Evolutionary conservation across 2,329 filamentous ascomycete species (phyloP).

Genomic region (Colletotrichum paranaense): DNA sequence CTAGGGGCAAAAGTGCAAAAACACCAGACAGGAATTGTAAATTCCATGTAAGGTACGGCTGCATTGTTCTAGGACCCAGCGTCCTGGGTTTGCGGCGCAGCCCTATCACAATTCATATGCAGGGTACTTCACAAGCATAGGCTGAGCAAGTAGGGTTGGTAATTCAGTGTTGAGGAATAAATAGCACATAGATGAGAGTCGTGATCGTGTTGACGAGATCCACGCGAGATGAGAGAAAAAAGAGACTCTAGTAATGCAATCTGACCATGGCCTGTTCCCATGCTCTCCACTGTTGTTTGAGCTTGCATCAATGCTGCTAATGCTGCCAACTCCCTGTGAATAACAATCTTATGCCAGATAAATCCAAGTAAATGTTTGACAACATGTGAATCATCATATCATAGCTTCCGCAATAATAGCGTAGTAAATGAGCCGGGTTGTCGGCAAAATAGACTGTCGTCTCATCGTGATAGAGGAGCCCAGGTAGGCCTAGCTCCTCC

Average conservation of each 20-base stretch:
- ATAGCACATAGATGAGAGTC: background rate
- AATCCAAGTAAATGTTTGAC: background rate
- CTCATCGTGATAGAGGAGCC: background rate
- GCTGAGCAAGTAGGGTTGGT: background rate
- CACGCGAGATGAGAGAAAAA: background rate
- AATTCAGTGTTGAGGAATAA: background rate
- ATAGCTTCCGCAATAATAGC: background rate
- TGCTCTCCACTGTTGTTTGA: background rate
- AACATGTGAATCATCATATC: background rate
- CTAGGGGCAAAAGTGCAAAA: background rate
- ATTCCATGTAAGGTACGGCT: slow-evolving; percentile 11
- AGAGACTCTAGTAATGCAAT: slow-evolving; percentile 6
- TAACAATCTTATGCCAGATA: background rate
- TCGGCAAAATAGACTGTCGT: slow-evolving; percentile 8
- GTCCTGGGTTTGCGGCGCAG: background rate
- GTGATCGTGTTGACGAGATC: background rate
- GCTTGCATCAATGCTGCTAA: background rate
- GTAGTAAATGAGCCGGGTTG: background rate
- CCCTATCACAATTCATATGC: background rate
- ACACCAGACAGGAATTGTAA: background rate
- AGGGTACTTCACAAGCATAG: background rate
- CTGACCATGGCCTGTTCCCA: slow-evolving; percentile 16
- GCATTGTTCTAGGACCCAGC: background rate
- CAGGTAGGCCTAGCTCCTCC: background rate
- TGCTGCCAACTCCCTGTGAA: background rate